Evolutionary conservation across 208 protist genomes (phyloP), one percentile per base, ranked within the genome.

Genomic region (Acanthamoeba sp.): DNA sequence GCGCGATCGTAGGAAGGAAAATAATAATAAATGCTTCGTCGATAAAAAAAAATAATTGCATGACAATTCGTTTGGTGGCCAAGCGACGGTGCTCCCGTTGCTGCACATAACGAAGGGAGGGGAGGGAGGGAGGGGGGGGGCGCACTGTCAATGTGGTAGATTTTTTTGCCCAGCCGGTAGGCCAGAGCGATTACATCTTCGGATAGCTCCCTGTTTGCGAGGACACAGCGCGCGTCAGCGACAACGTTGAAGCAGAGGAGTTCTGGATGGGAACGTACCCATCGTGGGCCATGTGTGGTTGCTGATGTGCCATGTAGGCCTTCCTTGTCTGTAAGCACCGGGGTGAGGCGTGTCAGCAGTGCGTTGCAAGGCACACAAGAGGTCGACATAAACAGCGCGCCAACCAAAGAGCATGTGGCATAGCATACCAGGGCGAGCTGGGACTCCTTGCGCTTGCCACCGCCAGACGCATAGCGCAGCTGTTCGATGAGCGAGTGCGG

Each of bases 141-240:
- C 42, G 78, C 6, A 87, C 78, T 87, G 78, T 87, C 78, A 24
- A 87, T 87, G 45, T 87, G 78, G 10, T 87, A 87, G 27, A 87
- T 87, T n/a, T 87, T 87, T 27, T 87, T 87, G 78, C 78, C 78
- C 78, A 87, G 27, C 32, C 78, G 78, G 24, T 87, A 87, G 7
- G 78, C 78, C 42, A 87, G 29, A n/a, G 42, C 45, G 22, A 87
- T 87, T 24, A 87, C 78, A 27, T 87, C 78, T 10, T 87, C 78
- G 1, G 42, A 50, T 10, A 78, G 38, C 9, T 87, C 78, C n/a
- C 45, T 85, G 38, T 71, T 5, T 50, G 45, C 20, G 48, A 22
- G 48, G 1, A 52, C 16, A 52, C 48, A 20, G 16, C 57, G 22
- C 29, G 22, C 29, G 22, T 34, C 16, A 3, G 9, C 59, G 59